Percentiles rank a stretch among this genome's conserved stretches.
phyloP scores from a whole-genome alignment of 139 green algal species.

The Chlorella vulgaris region DNA sequence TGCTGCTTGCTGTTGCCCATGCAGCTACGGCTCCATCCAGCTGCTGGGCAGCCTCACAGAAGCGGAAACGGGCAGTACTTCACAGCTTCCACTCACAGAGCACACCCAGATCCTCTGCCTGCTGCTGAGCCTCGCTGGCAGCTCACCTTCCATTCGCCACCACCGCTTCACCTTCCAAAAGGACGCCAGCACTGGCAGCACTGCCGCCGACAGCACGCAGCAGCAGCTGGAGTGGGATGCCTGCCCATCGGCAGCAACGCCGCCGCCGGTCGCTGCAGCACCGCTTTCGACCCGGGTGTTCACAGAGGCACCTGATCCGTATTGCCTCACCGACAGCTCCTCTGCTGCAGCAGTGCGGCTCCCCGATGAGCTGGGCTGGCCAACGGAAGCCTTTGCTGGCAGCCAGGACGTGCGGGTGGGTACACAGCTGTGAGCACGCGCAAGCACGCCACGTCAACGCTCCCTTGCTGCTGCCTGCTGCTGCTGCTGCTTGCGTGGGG shows the following conservation, averaged over 20 bases:
- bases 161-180: conserved; percentile 31
- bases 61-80: neutral
- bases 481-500: neutral
- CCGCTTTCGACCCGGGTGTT: conserved; percentile 6
- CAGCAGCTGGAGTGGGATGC: neutral
- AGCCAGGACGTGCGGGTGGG: conserved; percentile 2
- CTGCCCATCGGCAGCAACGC: neutral
- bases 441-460: no score
- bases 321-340: conserved; percentile 1
- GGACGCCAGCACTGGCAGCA: neutral
- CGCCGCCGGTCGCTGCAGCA: neutral
- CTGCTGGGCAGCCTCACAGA: conserved; percentile 12
- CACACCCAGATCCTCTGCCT: neutral
- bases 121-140: conserved; percentile 10
- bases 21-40: neutral
- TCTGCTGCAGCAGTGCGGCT: conserved; percentile 12
- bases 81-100: conserved; percentile 6
- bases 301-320: conserved; percentile 17
- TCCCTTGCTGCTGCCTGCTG: no score
- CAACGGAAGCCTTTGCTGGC: conserved; percentile 11
- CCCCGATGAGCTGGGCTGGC: conserved; percentile 1
- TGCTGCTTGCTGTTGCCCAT: neutral
- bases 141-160: conserved; percentile 12
- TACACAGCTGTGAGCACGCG: no score
- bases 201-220: neutral